Evolutionary conservation across 2,329 filamentous ascomycete species (phyloP).

Genomic region (Colletotrichum noveboracense): DNA sequence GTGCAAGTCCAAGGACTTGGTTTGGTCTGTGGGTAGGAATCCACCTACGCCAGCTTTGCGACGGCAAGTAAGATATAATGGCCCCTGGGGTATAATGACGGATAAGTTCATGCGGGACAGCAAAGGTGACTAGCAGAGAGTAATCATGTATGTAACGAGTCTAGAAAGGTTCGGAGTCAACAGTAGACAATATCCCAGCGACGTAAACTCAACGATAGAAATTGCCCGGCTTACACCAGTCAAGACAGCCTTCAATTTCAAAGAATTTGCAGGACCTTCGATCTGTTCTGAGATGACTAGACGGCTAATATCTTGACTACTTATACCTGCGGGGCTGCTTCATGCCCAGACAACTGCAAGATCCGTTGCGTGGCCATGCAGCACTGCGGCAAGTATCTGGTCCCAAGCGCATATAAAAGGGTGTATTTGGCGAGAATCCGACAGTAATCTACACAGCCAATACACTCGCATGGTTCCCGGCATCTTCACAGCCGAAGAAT

Average conservation of each 20-base stretch:
- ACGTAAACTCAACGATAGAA: not conserved
- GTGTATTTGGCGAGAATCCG: no score
- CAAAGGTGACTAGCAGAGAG: rapidly evolving
- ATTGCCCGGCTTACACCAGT: rapidly evolving
- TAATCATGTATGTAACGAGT: not conserved
- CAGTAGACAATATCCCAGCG: not conserved
- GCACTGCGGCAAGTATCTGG: no score
- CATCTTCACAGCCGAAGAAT: no score
- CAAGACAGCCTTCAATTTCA: not conserved
- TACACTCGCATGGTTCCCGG: no score
- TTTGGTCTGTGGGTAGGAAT: not conserved
- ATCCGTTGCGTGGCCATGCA: no score
- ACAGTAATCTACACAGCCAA: no score
- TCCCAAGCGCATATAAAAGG: no score
- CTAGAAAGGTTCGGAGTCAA: not conserved
- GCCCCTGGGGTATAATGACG: rapidly evolving
- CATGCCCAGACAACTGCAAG: no score
- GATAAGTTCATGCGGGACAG: rapidly evolving
- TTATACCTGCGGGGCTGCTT: no score
- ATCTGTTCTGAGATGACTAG: no score
- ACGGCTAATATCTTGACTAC: no score
- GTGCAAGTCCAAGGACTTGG: not conserved
- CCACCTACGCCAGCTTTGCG: not conserved
- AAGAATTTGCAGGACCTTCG: rapidly evolving
- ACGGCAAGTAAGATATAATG: not conserved